Evolutionary conservation across 352 stramenopile genomes (phyloP).

Genomic region (Phytophthora sojae): DNA sequence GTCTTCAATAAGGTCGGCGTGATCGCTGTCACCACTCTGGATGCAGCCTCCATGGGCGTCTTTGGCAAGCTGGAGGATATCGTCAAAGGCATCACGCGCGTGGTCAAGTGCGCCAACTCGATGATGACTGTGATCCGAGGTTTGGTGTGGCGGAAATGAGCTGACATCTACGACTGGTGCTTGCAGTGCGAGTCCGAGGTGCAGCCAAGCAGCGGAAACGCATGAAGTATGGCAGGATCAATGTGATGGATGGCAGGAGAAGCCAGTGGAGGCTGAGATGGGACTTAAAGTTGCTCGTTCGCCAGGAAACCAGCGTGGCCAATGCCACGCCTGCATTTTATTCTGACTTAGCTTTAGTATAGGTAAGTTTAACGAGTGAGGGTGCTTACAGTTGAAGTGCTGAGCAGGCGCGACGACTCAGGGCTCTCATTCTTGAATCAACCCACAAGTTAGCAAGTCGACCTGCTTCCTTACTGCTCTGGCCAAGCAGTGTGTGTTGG

Average conservation of each 20-base stretch:
- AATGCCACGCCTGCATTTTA: conserved; percentile 18
- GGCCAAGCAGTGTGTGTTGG: no score
- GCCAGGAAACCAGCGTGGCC: conserved; percentile 5
- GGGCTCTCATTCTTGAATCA: no score
- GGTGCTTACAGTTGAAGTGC: no score
- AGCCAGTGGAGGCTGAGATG: conserved; percentile 1
- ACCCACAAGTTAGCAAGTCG: no score
- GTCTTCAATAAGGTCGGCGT: conserved; percentile 46
- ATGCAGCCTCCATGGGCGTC: conserved; percentile 39
- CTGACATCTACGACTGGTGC: background rate
- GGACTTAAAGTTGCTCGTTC: background rate
- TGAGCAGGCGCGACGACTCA: no score
- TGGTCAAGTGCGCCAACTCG: conserved; percentile 19
- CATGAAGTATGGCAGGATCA: background rate
- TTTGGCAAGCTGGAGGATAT: conserved; percentile 41
- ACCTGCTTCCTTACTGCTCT: no score
- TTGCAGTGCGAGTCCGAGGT: background rate
- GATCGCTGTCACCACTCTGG: conserved; percentile 42
- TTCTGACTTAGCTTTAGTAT: conserved; percentile 17
- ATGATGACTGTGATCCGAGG: no score
- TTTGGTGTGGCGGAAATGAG: background rate
- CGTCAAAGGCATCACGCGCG: conserved; percentile 8
- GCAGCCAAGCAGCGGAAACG: background rate
- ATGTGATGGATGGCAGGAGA: conserved; percentile 5
- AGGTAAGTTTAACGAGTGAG: no score